These are phyloP conservation scores for Botrytis elliptica DNA, from an alignment of 2,329 filamentous ascomycete genomes.

Conservation along the genomic window DNA sequence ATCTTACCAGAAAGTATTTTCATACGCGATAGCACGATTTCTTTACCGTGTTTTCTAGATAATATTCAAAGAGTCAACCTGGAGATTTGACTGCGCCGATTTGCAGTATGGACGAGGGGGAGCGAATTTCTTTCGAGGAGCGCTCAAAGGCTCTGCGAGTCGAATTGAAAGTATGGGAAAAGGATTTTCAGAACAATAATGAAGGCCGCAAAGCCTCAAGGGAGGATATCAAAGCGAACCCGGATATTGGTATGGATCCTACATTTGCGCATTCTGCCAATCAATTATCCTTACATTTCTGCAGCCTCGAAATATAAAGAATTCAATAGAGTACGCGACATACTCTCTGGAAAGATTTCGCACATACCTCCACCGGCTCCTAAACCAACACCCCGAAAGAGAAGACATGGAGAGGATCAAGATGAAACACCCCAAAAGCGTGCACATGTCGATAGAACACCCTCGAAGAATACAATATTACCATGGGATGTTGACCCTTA, in stretches of 20 bases:
- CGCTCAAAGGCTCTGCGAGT: conserved; percentile 56
- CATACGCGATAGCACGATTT: neutral
- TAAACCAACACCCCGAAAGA: conserved; percentile 41
- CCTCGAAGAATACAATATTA: conserved; percentile 43
- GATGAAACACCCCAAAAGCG: conserved; percentile 54
- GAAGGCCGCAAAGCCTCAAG: conserved; percentile 67
- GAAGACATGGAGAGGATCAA: conserved; percentile 40
- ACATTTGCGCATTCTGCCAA: neutral
- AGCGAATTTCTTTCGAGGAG: conserved; percentile 29
- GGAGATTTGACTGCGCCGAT: neutral
- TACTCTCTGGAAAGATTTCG: conserved; percentile 53
- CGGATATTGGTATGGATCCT: conserved; percentile 60
- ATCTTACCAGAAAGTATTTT: neutral
- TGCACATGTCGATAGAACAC: conserved; percentile 46
- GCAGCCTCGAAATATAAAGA: conserved; percentile 65
- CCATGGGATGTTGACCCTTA: conserved; percentile 46
- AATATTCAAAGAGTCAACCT: neutral
- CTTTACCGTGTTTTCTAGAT: neutral
- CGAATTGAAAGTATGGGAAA: conserved; percentile 74
- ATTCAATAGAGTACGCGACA: conserved; percentile 65
- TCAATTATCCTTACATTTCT: conserved; percentile 14
- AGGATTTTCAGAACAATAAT: conserved; percentile 60
- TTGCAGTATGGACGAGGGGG: conserved; percentile 32
- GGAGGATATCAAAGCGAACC: conserved; percentile 73
- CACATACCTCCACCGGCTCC: conserved; percentile 35